These are phyloP conservation scores for Phytophthora kernoviae DNA, from an alignment of 352 stramenopile species.

Conservation along the genomic window DNA sequence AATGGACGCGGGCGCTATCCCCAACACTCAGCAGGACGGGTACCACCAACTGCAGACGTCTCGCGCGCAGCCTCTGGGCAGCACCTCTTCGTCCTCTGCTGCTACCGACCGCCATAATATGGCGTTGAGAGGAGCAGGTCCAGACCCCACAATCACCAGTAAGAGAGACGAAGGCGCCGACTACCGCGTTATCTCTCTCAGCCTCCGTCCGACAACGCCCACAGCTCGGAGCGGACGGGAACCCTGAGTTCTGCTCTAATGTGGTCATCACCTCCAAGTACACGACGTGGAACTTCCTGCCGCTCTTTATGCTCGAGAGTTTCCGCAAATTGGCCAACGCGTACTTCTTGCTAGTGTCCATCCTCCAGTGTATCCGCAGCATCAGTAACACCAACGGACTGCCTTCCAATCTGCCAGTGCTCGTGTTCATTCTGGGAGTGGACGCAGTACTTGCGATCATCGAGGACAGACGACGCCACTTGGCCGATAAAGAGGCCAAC, in stretches of 20 bases:
- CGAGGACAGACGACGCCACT: constrained; percentile 82
- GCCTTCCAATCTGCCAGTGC: constrained; percentile 81
- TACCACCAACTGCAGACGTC: constrained; percentile 45
- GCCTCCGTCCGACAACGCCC: constrained; percentile 24
- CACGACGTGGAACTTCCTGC: constrained; percentile 89
- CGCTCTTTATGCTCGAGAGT: constrained; percentile 87
- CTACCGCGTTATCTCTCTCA: constrained; percentile 63
- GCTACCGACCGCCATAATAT: constrained; percentile 18
- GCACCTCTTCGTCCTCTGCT: constrained; percentile 9
- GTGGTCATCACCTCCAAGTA: constrained; percentile 93
- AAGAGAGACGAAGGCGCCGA: constrained; percentile 37
- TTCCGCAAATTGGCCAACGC: constrained; percentile 91
- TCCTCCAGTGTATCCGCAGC: constrained; percentile 74
- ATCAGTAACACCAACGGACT: constrained; percentile 88
- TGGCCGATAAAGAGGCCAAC: constrained; percentile 86
- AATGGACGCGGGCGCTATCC: constrained; percentile 31
- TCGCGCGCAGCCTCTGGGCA: constrained; percentile 16
- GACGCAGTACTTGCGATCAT: constrained; percentile 85
- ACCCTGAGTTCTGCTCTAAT: constrained; percentile 73
- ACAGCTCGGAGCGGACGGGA: constrained; percentile 9
- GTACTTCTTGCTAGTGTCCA: constrained; percentile 92
- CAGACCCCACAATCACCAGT: constrained; percentile 6
- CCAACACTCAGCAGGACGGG: constrained; percentile 18
- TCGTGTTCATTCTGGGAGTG: constrained; percentile 90
- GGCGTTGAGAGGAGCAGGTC: constrained; percentile 8